Base-by-base conservation (phyloP, 768 basidiomycete genomes). In the Rhodocollybia butyracea region DNA sequence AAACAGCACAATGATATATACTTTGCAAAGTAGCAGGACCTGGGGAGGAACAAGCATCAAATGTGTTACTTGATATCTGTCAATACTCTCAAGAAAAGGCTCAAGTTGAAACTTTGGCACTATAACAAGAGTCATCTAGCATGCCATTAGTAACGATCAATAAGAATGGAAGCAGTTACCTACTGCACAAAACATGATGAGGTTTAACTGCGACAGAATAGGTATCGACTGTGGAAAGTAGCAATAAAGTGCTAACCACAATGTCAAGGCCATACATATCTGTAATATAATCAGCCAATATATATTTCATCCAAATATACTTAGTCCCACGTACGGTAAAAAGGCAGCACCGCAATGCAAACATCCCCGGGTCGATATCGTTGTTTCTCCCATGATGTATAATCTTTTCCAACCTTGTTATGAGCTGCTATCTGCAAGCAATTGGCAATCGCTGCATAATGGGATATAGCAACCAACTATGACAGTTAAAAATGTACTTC, bases 221-320 rank as follows among this genome's bases (percentile, higher is more conserved):
- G 19, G 17, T 27, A 24, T 17, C 34, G 7, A 39, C 7, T 40
- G 19, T 36, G 11, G 10, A 47, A 6, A 31, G 5, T 12, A n/a
- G 41, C 7, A 10, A 19, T 10, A 43, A 7, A 2, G 41, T 21
- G 65, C 76, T 59, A 50, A 83, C 79, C 64, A 79, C 82, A 55
- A 85, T 76, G 19, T 84, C 77, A 26, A 88, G 64, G n/a, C 86
- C 86, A 64, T 86, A 88, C 7, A 87, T 85, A 61, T 88, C 86
- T 51, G 41, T 34, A 26, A 31, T 53, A 36, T 36, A 39, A 2
- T n/a, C n/a, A n/a, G n/a, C n/a, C n/a, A n/a, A n/a, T n/a, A n/a
- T n/a, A n/a, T n/a, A n/a, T n/a, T n/a, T n/a, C n/a, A n/a, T n/a
- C n/a, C n/a, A n/a, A n/a, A n/a, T n/a, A n/a, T n/a, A n/a, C n/a